These are phyloP conservation scores for Fusarium sp. DNA, from an alignment of 2,329 filamentous ascomycete genomes.

Conservation along the genomic window DNA sequence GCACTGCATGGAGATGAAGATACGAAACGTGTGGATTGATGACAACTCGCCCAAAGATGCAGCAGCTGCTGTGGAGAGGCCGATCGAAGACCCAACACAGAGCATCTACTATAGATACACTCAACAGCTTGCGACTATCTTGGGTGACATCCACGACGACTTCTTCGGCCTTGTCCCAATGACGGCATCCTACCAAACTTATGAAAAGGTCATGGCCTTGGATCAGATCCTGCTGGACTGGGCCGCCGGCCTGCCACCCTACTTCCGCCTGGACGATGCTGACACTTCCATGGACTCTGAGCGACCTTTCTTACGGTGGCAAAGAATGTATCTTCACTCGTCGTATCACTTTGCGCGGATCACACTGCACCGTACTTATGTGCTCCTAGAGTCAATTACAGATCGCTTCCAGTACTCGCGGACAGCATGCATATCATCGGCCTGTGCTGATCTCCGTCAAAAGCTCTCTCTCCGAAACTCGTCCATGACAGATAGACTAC, in stretches of 20 bases:
- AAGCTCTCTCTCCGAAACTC: neutral
- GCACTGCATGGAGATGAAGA: neutral
- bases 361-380: neutral
- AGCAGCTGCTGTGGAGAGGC: neutral
- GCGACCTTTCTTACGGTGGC: neutral
- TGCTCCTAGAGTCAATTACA: neutral
- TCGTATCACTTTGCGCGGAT: neutral
- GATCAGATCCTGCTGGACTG: neutral
- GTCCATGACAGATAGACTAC: neutral
- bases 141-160: neutral
- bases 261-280: neutral
- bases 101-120: neutral
- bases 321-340: neutral
- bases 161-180: neutral
- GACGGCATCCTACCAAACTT: neutral
- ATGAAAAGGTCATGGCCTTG: neutral
- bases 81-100: neutral
- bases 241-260: neutral
- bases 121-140: neutral
- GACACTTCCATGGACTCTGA: neutral
- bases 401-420: neutral
- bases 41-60: neutral
- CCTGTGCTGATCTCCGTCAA: neutral
- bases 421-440: neutral
- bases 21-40: neutral